Evolutionary conservation across 352 stramenopile genomes (phyloP).

Genomic region (Globisporangium cystogenes): DNA sequence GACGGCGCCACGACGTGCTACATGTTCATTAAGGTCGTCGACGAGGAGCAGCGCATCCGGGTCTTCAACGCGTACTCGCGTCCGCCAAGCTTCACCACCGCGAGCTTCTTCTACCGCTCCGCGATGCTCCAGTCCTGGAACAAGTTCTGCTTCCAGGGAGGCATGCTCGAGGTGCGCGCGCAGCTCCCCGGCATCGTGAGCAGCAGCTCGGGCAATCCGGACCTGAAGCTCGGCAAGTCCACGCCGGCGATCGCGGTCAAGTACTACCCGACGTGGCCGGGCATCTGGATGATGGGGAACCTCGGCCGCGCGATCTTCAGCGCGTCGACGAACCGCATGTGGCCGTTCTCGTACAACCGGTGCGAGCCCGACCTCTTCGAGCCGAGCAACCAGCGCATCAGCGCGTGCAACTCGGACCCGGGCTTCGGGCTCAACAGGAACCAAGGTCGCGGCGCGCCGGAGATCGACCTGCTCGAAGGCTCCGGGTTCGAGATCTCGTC

Average conservation of each 20-base stretch:
- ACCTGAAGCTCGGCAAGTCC: slow-evolving; percentile 3
- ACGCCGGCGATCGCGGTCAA: slow-evolving; percentile 26
- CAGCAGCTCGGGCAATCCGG: slow-evolving; percentile 37
- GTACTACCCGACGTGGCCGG: slow-evolving; percentile 89
- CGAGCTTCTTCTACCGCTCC: slow-evolving; percentile 36
- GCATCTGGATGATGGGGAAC: slow-evolving; percentile 96
- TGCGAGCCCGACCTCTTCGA: slow-evolving; percentile 77
- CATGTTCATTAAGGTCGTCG: slow-evolving; percentile 50
- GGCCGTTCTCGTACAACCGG: slow-evolving; percentile 94
- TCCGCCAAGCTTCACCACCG: too few relatives aligned
- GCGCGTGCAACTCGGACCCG: slow-evolving; percentile 87
- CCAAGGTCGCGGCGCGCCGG: slow-evolving; percentile 88
- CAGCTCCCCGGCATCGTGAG: slow-evolving; percentile 76
- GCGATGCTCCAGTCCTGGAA: slow-evolving; percentile 93
- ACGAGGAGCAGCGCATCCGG: too few relatives aligned
- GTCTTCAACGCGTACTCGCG: too few relatives aligned
- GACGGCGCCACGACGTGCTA: slow-evolving; percentile 36
- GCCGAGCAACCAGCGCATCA: slow-evolving; percentile 73
- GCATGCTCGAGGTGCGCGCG: slow-evolving; percentile 89
- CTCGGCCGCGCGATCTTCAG: slow-evolving; percentile 95
- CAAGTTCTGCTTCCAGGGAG: slow-evolving; percentile 94
- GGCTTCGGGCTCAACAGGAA: slow-evolving; percentile 89
- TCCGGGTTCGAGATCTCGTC: slow-evolving; percentile 76
- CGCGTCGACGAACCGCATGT: slow-evolving; percentile 90
- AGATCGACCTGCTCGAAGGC: slow-evolving; percentile 96